phyloP scores from a whole-genome alignment of 176 grass and related monocot genomes.

The Hordeum vulgare region MorexV3_pseudomolecules_assembly NC_058524.1:585496336-585496835 shows the following conservation, averaged over 20 bases:
- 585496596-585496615: no score
- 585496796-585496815: conserved; percentile 2
- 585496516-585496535: no score
- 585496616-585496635: background rate
- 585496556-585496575: background rate
- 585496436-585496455: no score
- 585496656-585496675: conserved; percentile 18
- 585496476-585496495: no score
- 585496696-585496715: conserved; percentile 40
- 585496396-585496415: no score
- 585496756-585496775: conserved; percentile 76
- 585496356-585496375: no score
- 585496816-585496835: background rate
- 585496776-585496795: conserved; percentile 68
- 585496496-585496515: no score
- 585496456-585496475: no score
- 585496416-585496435: no score
- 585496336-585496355: no score
- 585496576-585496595: background rate
- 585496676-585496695: conserved; percentile 32
- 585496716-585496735: conserved; percentile 70
- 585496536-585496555: background rate
- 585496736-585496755: conserved; percentile 65
- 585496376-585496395: no score
- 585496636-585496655: background rate